Evolutionary conservation across 208 protist species (phyloP), one percentile per base, ranked within the genome.

Genomic region (Tritrichomonas foetus): DNA sequence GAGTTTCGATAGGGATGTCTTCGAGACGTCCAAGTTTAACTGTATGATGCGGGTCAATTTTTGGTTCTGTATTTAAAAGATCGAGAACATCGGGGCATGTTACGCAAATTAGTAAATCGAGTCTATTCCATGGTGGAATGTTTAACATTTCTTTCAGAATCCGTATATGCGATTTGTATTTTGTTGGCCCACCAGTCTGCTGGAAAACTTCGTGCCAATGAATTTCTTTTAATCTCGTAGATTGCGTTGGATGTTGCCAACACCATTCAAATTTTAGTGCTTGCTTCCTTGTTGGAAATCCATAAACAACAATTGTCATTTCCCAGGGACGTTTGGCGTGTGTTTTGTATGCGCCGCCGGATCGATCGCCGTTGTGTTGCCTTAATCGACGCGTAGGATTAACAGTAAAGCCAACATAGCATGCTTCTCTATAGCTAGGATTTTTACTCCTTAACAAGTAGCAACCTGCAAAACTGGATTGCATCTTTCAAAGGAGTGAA

Each of bases 181-280:
- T 89, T 39, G n/a, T 25, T 39, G 78, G 78, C 39, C 78, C 78
- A 1, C 78, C 78, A 39, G 33, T 20, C 57, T 9, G 33, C 44
- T 89, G 39, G 30, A 39, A 89, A 57, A 89, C 33, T 89, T 33
- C 13, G 13, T 89, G 14, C 41, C 44, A 89, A 89, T 89, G 27
- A 57, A 89, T 57, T 57, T 93, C 30, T 49, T 94, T 94, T 39
- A 94, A 84, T 50, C 13, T 57, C 53, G 53, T 94, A 39, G 93
- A 14, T 61, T 78, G 47, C 33, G 57, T 94, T 84, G 97, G 97
- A 95, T 98, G 95, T 94, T 98, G 97, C 97, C 97, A 98, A 94
- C 95, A 96, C 97, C 97, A 98, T 96, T 98, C 97, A 94, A 98
- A 98, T 95, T 98, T 97, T 44, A 98, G 95, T 39, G 97, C 97